Evolutionary conservation across 2,329 filamentous ascomycete species (phyloP), one percentile per base, ranked within the genome.

Genomic region (Hymenoscyphus albidus): DNA sequence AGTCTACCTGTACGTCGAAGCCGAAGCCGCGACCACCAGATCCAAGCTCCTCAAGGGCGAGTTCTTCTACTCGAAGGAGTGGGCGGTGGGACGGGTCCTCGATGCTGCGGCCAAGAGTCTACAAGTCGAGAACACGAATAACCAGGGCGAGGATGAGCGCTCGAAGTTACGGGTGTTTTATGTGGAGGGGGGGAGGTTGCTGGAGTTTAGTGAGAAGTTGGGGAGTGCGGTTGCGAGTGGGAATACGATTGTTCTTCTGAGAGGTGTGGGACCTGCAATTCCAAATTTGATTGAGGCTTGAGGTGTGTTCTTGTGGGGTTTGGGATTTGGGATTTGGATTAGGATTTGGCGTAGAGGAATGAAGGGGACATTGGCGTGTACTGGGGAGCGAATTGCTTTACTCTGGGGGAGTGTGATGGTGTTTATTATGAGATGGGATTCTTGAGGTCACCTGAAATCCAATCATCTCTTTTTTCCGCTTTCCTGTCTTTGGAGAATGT

Each of bases 1-100:
- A n/a, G 79, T 99, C 1, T 98, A 98, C 74, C 74, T 99, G 0
- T 88, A 91, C 74, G 91, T 97, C 18, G 94, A 98, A 75, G 95
- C 94, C 0, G 92, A 93, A 73, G 91, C 91, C 10, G 91, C 92
- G 72, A 96, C 92, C 0, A 89, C 93, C 1, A 90, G 87, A 61
- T 87, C 90, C 6, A 96, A 96, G 76, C 87, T 91, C 55, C 93
- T 93, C 3, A 90, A 87, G 73, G 91, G 90, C 7, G 86, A 90
- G 66, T 93, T 94, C 77, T 96, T 88, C 76, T 96, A 90, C 76
- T 88, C 85, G 66, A 84, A 84, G 71, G 91, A 96, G 65, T 98
- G 92, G 92, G 94, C 90, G n/a, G 85, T 98, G 0, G 95, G 95
- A 0, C 81, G 92, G 58, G 82, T 95, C 22, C 78, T 96, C 62